Base-by-base conservation (phyloP, 768 basidiomycete genomes). In the Dentipellis sp. region DNA sequence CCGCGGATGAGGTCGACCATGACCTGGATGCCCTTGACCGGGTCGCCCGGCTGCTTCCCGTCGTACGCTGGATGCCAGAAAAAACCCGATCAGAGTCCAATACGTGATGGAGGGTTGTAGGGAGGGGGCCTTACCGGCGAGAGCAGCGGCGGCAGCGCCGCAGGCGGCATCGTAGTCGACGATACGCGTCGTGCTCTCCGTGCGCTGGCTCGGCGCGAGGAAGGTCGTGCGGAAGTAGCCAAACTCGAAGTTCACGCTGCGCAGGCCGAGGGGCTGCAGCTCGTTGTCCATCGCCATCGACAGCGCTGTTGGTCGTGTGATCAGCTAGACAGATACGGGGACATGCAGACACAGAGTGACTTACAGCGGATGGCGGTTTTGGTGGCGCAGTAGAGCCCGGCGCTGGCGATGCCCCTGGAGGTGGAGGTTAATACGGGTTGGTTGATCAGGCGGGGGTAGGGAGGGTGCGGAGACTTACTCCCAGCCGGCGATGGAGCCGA, bases 401-500 rank as follows among this genome's bases (percentile, higher is more conserved):
- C 42, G 6, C 19, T 45, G n/a, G 42, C 42, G 16, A 45, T 6
- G 17, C 19, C n/a, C n/a, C 16, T 19, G 16, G 42, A 45, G n/a
- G 7, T 11, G 42, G 16, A 17, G 9, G 19, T 19, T 8, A 4
- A 9, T 17, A 19, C 5, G 7, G 3, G 3, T n/a, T 1, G 17
- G 8, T 45, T 11, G n/a, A 10, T 8, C n/a, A n/a, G n/a, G n/a
- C n/a, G n/a, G n/a, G n/a, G n/a, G n/a, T n/a, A n/a, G n/a, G 16
- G n/a, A 45, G 42, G 29, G 6, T 19, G 17, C 42, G 12, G 10
- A 17, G 8, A 36, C 51, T 17, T 17, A n/a, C 36, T n/a, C 16
- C 59, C 59, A 62, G 10, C 56, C 59, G 1, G 52, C 58, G n/a
- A 58, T 52, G 22, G 55, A 57, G 4, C 62, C 62, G 17, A 62